Conservation (phyloP, 495 filamentous ascomycete species). For the Podospora comata region DNA sequence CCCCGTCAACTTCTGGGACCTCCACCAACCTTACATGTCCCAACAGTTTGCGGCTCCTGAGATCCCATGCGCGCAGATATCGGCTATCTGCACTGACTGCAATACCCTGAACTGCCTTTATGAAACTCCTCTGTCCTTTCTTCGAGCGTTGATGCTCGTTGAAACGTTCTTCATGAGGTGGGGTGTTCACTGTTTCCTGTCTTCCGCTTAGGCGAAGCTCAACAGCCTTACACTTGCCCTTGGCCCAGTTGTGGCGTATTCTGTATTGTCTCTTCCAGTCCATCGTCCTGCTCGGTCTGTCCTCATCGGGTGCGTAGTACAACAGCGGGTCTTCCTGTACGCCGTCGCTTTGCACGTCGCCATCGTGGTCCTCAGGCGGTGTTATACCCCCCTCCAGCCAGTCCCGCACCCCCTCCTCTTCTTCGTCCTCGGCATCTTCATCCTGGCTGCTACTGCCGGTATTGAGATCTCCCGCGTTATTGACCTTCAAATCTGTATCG, state of each 20-base stretch:
- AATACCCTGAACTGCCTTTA: constrained; percentile 68
- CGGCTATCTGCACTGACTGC: constrained; percentile 73
- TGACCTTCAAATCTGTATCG: neutral
- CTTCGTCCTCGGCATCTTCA: constrained; percentile 41
- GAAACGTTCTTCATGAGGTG: neutral
- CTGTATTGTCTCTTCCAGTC: constrained; percentile 90
- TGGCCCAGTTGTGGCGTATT: constrained; percentile 87
- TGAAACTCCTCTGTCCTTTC: constrained; percentile 49
- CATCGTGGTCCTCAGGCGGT: constrained; percentile 19
- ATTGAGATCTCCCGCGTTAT: neutral
- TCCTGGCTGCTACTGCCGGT: neutral
- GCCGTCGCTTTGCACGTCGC: constrained; percentile 36
- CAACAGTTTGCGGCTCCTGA: constrained; percentile 58
- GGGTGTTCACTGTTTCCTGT: constrained; percentile 17
- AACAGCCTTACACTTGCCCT: constrained; percentile 74
- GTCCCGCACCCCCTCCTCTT: constrained; percentile 48
- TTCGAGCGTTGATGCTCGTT: neutral
- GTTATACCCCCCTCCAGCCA: constrained; percentile 50
- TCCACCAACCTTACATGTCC: constrained; percentile 42
- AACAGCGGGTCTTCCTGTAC: neutral
- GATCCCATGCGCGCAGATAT: constrained; percentile 75
- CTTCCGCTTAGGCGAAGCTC: constrained; percentile 60
- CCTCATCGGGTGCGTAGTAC: neutral
- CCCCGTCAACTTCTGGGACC: neutral
- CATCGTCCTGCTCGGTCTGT: neutral